Evolutionary conservation across 75 land plant species (phyloP).

Genomic region (Picea glauca): DNA sequence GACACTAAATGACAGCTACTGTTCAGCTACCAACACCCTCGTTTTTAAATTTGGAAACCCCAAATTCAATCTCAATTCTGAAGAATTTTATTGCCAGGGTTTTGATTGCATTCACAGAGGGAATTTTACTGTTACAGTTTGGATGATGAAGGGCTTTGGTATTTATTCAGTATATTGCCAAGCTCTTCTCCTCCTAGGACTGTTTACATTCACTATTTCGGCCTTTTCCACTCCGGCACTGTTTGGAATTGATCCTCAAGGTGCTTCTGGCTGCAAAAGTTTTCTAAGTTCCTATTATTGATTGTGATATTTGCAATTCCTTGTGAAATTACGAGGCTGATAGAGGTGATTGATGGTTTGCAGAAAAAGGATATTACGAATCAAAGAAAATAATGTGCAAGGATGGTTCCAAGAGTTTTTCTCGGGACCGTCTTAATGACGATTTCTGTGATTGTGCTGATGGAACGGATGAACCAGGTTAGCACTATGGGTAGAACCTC

Average conservation of each 20-base stretch:
- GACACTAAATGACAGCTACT: too few relatives aligned
- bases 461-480: slow-evolving; percentile 96
- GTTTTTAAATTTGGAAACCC: too few relatives aligned
- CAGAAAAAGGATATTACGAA: slow-evolving; percentile 64
- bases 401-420: slow-evolving; percentile 70
- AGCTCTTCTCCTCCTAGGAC: slow-evolving; percentile 6
- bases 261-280: background rate
- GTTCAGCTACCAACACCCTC: too few relatives aligned
- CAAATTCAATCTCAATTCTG: too few relatives aligned
- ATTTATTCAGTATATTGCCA: background rate
- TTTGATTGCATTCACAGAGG: too few relatives aligned
- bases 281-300: background rate
- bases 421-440: slow-evolving; percentile 73
- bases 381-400: slow-evolving; percentile 58
- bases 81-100: too few relatives aligned
- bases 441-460: slow-evolving; percentile 88
- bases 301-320: background rate
- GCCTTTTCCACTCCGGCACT: slow-evolving; percentile 3
- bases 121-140: too few relatives aligned
- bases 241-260: slow-evolving; percentile 21
- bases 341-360: slow-evolving; percentile 1
- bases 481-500: background rate
- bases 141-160: background rate
- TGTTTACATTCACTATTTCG: background rate
- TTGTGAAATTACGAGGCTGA: background rate